A percentile compares a stretch with the other conserved stretches of the same genome.
Conservation (phyloP, 2,329 filamentous ascomycete species). For the Helotiales sp. region DNA sequence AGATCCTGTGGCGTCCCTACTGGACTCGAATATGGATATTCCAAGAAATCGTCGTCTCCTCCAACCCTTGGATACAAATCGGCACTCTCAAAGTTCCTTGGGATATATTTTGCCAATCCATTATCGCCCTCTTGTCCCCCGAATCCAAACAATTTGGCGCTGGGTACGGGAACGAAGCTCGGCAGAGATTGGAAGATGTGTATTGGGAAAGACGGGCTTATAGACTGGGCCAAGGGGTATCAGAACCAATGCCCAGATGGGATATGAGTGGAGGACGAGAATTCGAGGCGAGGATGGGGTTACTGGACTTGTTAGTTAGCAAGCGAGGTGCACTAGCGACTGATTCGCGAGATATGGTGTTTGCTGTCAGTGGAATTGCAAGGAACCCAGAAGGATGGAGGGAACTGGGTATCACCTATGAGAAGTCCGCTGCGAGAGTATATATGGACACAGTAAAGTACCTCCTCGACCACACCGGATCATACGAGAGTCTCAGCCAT, state of each 20-base stretch:
- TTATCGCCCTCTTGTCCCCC: neutral
- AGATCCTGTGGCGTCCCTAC: conserved; percentile 7
- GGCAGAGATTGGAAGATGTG: conserved; percentile 2
- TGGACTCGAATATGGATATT: conserved; percentile 13
- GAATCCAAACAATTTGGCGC: neutral
- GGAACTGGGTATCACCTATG: conserved; percentile 5
- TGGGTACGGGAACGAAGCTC: conserved; percentile 4
- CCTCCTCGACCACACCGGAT: neutral
- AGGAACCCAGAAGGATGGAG: neutral
- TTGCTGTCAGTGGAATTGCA: conserved; percentile 9
- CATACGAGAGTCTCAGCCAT: conserved; percentile 8
- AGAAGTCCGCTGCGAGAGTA: conserved; percentile 8
- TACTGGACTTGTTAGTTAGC: conserved; percentile 6
- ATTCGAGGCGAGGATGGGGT: neutral
- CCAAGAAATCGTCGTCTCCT: conserved; percentile 9
- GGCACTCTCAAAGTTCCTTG: conserved; percentile 5
- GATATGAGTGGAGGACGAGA: conserved; percentile 3
- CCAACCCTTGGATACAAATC: conserved; percentile 9
- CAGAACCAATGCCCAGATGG: neutral
- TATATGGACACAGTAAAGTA: conserved; percentile 11
- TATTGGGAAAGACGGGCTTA: conserved; percentile 6
- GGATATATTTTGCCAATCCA: conserved; percentile 5
- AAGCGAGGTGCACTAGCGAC: conserved; percentile 1
- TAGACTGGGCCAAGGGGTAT: neutral
- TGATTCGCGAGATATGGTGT: conserved; percentile 15